Evolutionary conservation across 441 rosid species (phyloP).

Genomic region (Eruca vesicaria): DNA sequence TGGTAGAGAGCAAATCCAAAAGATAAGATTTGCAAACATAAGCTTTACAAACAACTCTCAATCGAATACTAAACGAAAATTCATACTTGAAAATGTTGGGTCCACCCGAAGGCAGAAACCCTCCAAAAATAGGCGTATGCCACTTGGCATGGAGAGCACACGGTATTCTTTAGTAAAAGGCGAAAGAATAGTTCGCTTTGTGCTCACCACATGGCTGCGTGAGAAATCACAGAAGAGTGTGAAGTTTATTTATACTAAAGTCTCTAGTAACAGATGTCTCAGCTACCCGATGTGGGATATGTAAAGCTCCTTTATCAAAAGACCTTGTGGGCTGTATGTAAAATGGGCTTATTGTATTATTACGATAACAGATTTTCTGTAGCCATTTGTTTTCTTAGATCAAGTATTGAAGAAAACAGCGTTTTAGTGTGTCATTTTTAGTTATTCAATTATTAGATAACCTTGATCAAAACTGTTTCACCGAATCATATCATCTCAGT

Average conservation of each 20-base stretch:
- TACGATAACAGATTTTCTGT: not conserved
- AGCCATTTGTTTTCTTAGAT: too few species aligned
- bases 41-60: too few species aligned
- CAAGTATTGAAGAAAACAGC: too few species aligned
- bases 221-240: fast-evolving
- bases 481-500: too few species aligned
- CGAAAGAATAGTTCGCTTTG: slow-evolving; percentile 79
- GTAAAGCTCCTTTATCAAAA: not conserved
- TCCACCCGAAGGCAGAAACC: not conserved
- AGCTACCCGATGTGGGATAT: not conserved
- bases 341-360: not conserved
- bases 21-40: too few species aligned
- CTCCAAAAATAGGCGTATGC: slow-evolving; percentile 36
- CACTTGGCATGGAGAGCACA: slow-evolving; percentile 34
- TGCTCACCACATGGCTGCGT: slow-evolving; percentile 56
- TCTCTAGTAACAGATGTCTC: not conserved
- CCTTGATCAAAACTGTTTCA: too few species aligned
- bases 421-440: too few species aligned
- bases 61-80: not conserved
- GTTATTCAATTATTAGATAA: too few species aligned
- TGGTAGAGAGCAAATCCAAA: too few species aligned
- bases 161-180: slow-evolving; percentile 78
- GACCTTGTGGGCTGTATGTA: not conserved
- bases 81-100: not conserved
- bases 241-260: not conserved